Base-by-base conservation (phyloP, 2,329 filamentous ascomycete genomes). In the Aspergillus sclerotialis region DNA sequence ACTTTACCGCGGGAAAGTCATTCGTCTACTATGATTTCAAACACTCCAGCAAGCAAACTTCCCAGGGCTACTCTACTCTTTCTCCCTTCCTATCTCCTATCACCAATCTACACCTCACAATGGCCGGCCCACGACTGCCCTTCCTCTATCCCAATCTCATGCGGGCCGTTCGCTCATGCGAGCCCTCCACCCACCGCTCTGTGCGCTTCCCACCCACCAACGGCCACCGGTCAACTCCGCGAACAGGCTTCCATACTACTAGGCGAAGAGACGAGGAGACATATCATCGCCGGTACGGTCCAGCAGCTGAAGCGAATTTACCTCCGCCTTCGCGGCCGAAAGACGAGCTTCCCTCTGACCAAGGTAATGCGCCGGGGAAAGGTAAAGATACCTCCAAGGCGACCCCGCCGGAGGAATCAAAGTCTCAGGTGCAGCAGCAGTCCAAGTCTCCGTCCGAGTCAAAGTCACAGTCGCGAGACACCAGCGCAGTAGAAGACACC, bases 141-240 rank as follows among this genome's bases (percentile, higher is more conserved):
- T 84, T 84, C 50, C 67, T 85, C 12, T 84, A 83, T 46, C 80
- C 82, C 29, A 76, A 78, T 46, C 60, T 84, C 35, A 75, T 81
- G 58, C 76, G 78, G 35, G 67, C 70, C 11, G 56, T 70, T 43
- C 67, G 70, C 52, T 59, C 59, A 53, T 76, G 60, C 54, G 67
- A 61, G 55, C 66, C 58, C 26, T 63, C 43, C 18, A 62, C 58
- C 15, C 61, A 65, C 46, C 55, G 64, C 47, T 58, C 65, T 10
- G 59, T 70, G 35, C 59, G 65, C 40, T 51, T 63, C 21, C 51
- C 49, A 31, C 54, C 42, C 37, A 38, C 29, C 36, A 45, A 35
- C 44, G 44, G 40, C 41, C n/a, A n/a, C n/a, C n/a, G n/a, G n/a
- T 17, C 31, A 28, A 13, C 44, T 54, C 45, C 52, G 46, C 42